Evolutionary conservation across 495 filamentous ascomycete species (phyloP).

Genomic region (Sporormia fimetaria): DNA sequence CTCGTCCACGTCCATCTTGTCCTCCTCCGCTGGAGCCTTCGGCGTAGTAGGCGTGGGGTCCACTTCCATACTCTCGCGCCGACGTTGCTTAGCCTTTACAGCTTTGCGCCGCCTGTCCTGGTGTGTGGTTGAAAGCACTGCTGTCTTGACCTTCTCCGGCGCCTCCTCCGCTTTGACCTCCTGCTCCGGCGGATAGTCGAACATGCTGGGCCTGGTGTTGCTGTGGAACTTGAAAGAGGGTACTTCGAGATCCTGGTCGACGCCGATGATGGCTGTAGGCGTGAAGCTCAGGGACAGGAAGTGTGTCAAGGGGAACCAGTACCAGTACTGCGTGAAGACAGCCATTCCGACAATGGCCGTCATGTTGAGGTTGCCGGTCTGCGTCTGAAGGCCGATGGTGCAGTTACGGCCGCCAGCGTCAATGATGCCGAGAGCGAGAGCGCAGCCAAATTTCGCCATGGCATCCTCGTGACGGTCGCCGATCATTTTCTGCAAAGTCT

Average conservation of each 20-base stretch:
- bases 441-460: conserved; percentile 97
- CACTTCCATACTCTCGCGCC: conserved; percentile 39
- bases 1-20: conserved; percentile 91
- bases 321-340: conserved; percentile 99
- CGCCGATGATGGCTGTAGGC: conserved; percentile 85
- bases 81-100: conserved; percentile 38
- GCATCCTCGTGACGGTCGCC: conserved; percentile 96
- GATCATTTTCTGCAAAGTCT: conserved; percentile 64
- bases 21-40: conserved; percentile 45
- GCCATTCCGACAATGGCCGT: conserved; percentile 93
- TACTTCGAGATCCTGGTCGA: conserved; percentile 86
- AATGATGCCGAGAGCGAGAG: conserved; percentile 90
- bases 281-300: conserved; percentile 91
- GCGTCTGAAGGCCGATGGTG: conserved; percentile 93
- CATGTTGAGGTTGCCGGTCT: conserved; percentile 97
- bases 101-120: conserved; percentile 89
- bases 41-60: conserved; percentile 69
- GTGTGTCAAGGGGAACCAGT: conserved; percentile 99
- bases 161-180: conserved; percentile 90
- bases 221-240: conserved; percentile 95
- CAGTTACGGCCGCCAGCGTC: conserved; percentile 98
- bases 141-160: conserved; percentile 87
- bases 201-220: conserved; percentile 85
- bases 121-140: conserved; percentile 89
- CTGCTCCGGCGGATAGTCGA: conserved; percentile 95